Evolutionary conservation across 2,329 filamentous ascomycete species (phyloP).

Genomic region (Hymenoscyphus repandus): DNA sequence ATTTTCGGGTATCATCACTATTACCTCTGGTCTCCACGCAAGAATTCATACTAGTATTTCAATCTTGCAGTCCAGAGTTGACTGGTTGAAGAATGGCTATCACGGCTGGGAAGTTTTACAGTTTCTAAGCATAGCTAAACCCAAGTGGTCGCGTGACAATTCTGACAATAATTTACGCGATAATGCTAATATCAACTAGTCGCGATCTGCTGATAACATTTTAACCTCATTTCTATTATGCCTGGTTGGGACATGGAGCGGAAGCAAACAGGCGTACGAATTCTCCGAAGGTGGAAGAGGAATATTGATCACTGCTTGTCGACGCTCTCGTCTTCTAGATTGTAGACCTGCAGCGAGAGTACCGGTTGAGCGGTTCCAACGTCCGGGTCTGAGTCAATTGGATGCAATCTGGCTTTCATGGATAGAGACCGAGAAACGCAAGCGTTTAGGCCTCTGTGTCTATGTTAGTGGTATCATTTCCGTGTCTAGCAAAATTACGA

Average conservation of each 20-base stretch:
- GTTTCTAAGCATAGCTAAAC: no score
- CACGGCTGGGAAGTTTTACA: no score
- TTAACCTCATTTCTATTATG: constrained; percentile 27
- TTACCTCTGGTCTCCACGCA: no score
- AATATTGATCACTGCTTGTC: constrained; percentile 23
- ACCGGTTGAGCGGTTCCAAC: constrained; percentile 14
- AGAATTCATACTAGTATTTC: no score
- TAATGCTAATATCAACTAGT: constrained; percentile 14
- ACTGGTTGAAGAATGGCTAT: no score
- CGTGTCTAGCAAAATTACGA: neutral
- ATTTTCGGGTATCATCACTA: no score
- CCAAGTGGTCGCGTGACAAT: no score
- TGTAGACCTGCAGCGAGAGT: constrained; percentile 21
- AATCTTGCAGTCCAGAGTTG: no score
- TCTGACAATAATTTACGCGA: neutral
- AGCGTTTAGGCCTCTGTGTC: constrained; percentile 25
- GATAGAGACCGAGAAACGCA: constrained; percentile 28
- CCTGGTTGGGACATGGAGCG: constrained; percentile 27
- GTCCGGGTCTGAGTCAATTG: constrained; percentile 13
- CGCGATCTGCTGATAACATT: constrained; percentile 25
- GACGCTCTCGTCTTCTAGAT: constrained; percentile 25
- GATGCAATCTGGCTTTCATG: constrained; percentile 26
- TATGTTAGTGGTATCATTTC: constrained; percentile 19
- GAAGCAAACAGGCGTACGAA: constrained; percentile 26
- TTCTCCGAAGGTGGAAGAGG: constrained; percentile 27